phyloP scores from a whole-genome alignment of 2,329 filamentous ascomycete genomes.

The Cadophora malorum region DNA sequence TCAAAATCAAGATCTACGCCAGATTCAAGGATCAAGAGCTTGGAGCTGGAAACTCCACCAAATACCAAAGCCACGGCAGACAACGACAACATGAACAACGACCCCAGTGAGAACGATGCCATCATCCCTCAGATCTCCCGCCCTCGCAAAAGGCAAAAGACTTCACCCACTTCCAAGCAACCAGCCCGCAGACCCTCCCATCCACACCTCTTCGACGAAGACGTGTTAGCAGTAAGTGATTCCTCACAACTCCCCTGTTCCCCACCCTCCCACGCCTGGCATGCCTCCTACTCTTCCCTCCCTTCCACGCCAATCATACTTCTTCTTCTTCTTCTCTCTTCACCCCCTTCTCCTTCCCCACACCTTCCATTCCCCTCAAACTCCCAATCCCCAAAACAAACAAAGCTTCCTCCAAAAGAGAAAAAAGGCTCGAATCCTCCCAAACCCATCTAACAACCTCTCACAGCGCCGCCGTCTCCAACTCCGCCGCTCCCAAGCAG shows the following conservation, averaged over 20 bases:
- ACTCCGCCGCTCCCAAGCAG: background rate
- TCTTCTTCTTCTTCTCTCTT: background rate
- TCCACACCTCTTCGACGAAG: background rate
- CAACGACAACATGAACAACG: background rate
- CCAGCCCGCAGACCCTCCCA: background rate
- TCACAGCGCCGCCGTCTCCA: background rate
- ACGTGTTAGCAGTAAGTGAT: background rate
- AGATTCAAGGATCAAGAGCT: too few relatives aligned
- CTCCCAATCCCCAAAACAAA: too few relatives aligned
- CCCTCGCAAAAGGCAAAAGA: background rate
- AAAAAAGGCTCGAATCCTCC: too few relatives aligned
- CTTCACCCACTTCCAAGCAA: background rate
- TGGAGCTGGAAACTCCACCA: too few relatives aligned
- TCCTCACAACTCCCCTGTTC: too few relatives aligned
- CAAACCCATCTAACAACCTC: too few relatives aligned
- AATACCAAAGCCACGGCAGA: background rate
- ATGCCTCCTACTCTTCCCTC: too few relatives aligned
- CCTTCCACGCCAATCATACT: background rate
- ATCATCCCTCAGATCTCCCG: background rate
- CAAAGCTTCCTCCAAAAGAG: too few relatives aligned
- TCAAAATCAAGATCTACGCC: background rate
- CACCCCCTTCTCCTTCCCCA: background rate
- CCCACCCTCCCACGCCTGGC: too few relatives aligned
- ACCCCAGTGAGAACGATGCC: background rate
- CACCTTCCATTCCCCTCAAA: too few relatives aligned